These are phyloP conservation scores for Malassezia furfur DNA, from an alignment of 1,284 basidiomycete species.

Conservation along the genomic window DNA sequence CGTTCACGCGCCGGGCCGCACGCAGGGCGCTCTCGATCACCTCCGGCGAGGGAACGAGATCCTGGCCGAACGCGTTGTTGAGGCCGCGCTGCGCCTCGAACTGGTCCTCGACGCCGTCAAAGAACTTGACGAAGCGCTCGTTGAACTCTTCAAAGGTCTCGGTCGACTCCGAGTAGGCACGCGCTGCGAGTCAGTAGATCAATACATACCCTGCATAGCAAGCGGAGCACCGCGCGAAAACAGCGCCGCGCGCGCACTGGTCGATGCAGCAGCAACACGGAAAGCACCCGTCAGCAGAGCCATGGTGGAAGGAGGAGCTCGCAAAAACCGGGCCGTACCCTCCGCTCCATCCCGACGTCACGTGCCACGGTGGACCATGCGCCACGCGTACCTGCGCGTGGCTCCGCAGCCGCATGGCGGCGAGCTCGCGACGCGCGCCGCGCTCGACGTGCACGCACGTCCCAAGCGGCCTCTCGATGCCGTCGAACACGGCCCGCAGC, in stretches of 20 bases:
- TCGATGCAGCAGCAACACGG: constrained; percentile 18
- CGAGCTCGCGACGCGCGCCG: not conserved
- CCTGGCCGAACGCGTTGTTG: constrained; percentile 99
- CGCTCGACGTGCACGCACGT: not conserved
- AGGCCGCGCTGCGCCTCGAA: constrained; percentile 78
- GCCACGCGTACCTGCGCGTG: constrained; percentile 2
- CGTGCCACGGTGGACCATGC: constrained; percentile 1
- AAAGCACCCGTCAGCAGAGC: constrained; percentile 17
- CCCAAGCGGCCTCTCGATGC: not conserved
- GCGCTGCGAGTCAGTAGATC: constrained; percentile 1
- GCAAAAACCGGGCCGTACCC: not conserved
- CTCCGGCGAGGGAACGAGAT: constrained; percentile 80
- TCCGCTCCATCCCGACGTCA: constrained; percentile 1
- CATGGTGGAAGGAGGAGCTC: constrained; percentile 7
- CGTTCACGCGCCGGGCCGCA: constrained; percentile 82
- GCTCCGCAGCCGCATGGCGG: not conserved
- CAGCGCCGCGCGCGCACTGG: constrained; percentile 15
- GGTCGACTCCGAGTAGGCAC: constrained; percentile 12
- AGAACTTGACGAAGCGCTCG: constrained; percentile 84
- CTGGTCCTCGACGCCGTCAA: constrained; percentile 80
- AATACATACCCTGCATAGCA: constrained; percentile 16
- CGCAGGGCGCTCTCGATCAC: constrained; percentile 84
- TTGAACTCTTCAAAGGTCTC: constrained; percentile 92
- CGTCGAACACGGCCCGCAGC: not conserved
- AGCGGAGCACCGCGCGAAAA: constrained; percentile 12